A percentile compares a stretch with the other conserved stretches of the same genome.
These are phyloP conservation scores for Teratosphaeriaceae sp. DNA, from an alignment of 2,329 filamentous ascomycete species.

Conservation along the genomic window DNA sequence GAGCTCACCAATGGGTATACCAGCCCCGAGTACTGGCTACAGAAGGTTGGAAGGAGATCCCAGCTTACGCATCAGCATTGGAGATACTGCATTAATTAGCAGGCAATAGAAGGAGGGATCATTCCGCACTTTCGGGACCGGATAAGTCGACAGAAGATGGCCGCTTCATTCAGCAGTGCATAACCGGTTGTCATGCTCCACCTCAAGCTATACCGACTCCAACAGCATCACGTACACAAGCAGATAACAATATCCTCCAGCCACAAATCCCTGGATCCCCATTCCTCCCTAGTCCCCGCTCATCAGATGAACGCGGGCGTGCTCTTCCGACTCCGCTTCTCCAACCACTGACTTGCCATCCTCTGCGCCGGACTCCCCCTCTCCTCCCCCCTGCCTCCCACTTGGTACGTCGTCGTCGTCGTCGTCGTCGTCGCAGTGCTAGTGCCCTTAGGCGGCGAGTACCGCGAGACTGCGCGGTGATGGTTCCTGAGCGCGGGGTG, in stretches of 20 bases:
- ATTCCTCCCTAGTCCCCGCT: neutral
- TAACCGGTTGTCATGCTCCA: too few relatives aligned
- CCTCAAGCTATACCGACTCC: too few relatives aligned
- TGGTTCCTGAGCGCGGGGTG: constrained; percentile 12
- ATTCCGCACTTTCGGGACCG: too few relatives aligned
- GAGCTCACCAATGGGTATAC: neutral
- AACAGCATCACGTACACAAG: too few relatives aligned
- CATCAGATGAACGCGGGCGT: constrained; percentile 20
- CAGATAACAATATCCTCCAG: neutral
- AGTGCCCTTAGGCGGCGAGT: constrained; percentile 2
- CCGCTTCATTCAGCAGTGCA: too few relatives aligned
- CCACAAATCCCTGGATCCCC: neutral
- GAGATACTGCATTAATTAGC: too few relatives aligned
- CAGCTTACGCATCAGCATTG: too few relatives aligned
- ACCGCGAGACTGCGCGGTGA: constrained; percentile 5
- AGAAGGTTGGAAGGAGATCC: too few relatives aligned
- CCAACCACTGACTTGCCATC: constrained; percentile 24
- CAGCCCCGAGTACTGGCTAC: too few relatives aligned
- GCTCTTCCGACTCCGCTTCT: constrained; percentile 17
- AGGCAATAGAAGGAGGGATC: too few relatives aligned
- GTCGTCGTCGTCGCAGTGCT: neutral
- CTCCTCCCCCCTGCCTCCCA: constrained; percentile 6
- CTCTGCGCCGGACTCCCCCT: constrained; percentile 16
- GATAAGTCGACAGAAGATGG: too few relatives aligned
- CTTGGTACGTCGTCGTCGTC: neutral